Conservation (phyloP, 2,329 filamentous ascomycete species). For the Fusarium subglutinans region DNA sequence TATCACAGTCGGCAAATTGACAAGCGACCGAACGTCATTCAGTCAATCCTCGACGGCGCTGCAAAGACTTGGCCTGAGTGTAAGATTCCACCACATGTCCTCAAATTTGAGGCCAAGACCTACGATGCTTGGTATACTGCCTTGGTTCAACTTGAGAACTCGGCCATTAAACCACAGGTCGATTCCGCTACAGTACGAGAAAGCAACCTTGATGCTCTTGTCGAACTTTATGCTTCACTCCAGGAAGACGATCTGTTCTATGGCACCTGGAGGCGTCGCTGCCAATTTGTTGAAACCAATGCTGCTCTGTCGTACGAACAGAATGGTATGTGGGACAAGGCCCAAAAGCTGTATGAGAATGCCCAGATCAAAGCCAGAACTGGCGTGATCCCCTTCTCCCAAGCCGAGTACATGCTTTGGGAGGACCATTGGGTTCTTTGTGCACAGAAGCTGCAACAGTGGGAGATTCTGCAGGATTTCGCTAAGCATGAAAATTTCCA, state of each 20-base stretch:
- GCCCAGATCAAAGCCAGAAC: constrained; percentile 98
- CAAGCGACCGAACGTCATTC: constrained; percentile 93
- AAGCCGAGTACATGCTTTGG: constrained; percentile 98
- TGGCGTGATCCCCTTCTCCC: constrained; percentile 93
- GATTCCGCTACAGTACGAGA: constrained; percentile 88
- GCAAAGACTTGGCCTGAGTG: constrained; percentile 86
- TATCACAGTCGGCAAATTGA: constrained; percentile 95
- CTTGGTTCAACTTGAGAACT: constrained; percentile 87
- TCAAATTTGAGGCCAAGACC: constrained; percentile 93
- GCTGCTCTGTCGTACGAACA: constrained; percentile 97
- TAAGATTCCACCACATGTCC: constrained; percentile 92
- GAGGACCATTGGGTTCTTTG: constrained; percentile 99
- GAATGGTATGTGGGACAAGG: constrained; percentile 99
- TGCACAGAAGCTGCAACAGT: constrained; percentile 97
- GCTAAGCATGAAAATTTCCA: constrained; percentile 99
- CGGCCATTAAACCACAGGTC: constrained; percentile 82
- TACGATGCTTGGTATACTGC: constrained; percentile 99
- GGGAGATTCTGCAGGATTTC: constrained; percentile 97
- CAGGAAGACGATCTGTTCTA: constrained; percentile 98
- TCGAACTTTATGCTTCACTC: constrained; percentile 88
- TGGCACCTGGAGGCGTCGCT: constrained; percentile 93
- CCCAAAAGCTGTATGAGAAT: constrained; percentile 94
- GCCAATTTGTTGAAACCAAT: constrained; percentile 97
- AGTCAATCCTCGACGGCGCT: constrained; percentile 88
- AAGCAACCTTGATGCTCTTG: constrained; percentile 94